Base-by-base conservation (phyloP, 2,329 filamentous ascomycete species). In the Phaeosphaeriaceae sp. region DNA sequence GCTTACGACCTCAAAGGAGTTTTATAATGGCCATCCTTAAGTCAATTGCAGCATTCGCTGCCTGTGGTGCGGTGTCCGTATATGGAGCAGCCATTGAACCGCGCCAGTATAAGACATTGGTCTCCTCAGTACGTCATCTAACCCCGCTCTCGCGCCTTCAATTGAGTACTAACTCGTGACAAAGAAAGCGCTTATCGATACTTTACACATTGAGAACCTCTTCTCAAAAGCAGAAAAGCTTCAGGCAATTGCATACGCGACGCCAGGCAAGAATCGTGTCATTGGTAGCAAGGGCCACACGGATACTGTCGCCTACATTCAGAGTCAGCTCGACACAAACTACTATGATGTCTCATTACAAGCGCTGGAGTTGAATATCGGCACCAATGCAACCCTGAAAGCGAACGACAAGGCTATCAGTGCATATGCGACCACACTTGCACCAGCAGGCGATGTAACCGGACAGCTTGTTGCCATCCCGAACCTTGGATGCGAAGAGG, bases 281-380 rank as follows among this genome's bases (percentile, higher is more conserved):
- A 74, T 75, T 50, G 71, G 72, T 16, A 71, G 68, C 32, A 50
- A 64, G 30, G 75, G 72, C 12, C 73, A 76, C 56, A 64, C 76
- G 41, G 66, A 66, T 23, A 77, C 75, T 4, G 62, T 76, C 23
- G 65, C 68, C 11, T 75, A 67, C 49, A 71, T 76, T 42, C 66
- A 70, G 30, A 52, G 61, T 15, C 54, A 58, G 7, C 59, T 74
- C 28, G 63, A 61, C 15, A 58, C 67, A 4, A 64, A 73, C 21
- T 72, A 76, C 58, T 77, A 76, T 52, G 67, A 67, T 15, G 56
- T 73, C n/a, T 49, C 61, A 6, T 58, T 68, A 12, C 71, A 74
- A 50, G 61, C 61, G 11, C 63, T 66, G 20, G 52, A 57, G 6
- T 51, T 66, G 2, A 43, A 54, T 6, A 50, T 67, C 13, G 64